Conservation (phyloP, 2,329 filamentous ascomycete genomes). For the Magnaporthiopsis incrustans region DNA sequence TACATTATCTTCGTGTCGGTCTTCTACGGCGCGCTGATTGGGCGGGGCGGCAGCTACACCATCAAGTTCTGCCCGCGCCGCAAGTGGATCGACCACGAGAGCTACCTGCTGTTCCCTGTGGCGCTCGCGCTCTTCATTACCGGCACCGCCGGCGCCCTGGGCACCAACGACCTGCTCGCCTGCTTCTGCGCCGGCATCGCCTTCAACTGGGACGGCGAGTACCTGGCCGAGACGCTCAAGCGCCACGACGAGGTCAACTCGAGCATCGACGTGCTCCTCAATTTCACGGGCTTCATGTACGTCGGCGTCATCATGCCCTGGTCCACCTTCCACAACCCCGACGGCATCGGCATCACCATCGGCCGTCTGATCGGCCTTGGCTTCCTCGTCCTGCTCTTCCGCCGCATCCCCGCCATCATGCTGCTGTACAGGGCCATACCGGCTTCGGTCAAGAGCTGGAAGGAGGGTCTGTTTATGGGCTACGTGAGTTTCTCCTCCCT, state of each 20-base stretch:
- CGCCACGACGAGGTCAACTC: constrained; percentile 83
- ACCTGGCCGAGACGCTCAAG: constrained; percentile 73
- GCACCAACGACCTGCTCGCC: constrained; percentile 81
- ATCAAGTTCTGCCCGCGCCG: constrained; percentile 77
- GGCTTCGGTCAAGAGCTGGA: constrained; percentile 60
- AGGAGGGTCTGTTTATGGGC: constrained; percentile 77
- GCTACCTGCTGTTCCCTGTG: constrained; percentile 80
- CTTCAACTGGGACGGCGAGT: constrained; percentile 93
- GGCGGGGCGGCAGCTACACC: constrained; percentile 72
- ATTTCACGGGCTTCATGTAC: constrained; percentile 87
- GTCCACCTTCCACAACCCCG: constrained; percentile 57
- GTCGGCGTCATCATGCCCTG: constrained; percentile 82
- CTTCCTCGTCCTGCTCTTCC: constrained; percentile 66
- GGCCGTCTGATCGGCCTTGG: constrained; percentile 67
- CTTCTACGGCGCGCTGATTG: constrained; percentile 67
- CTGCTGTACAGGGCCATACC: constrained; percentile 66
- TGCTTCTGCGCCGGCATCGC: constrained; percentile 88
- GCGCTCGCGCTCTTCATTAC: constrained; percentile 79
- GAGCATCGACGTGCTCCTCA: constrained; percentile 90
- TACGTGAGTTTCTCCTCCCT: constrained; percentile 35
- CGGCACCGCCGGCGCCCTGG: constrained; percentile 79
- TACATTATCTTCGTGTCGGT: constrained; percentile 77
- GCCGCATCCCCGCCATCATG: constrained; percentile 70
- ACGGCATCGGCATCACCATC: constrained; percentile 59
- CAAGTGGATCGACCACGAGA: constrained; percentile 78